A percentile compares a stretch with the other conserved stretches of the same genome.
These are phyloP conservation scores for Reticulascus tulasneorum DNA, from an alignment of 2,329 filamentous ascomycete species.

Conservation along the genomic window DNA sequence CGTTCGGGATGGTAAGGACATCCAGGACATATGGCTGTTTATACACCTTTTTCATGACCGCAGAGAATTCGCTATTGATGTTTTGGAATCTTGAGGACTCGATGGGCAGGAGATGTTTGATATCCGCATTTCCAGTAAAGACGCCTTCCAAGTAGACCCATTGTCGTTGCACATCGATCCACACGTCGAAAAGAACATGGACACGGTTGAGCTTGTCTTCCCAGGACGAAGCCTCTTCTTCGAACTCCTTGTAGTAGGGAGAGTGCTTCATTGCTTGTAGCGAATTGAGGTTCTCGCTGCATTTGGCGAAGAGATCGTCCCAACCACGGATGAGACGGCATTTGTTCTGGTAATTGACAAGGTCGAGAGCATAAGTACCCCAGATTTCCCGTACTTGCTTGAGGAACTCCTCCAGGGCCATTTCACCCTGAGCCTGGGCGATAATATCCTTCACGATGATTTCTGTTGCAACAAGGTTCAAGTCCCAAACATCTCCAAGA, in stretches of 20 bases:
- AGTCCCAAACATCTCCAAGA: slow-evolving; percentile 97
- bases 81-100: slow-evolving; percentile 97
- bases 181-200: slow-evolving; percentile 96
- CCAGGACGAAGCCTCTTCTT: slow-evolving; percentile 94
- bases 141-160: slow-evolving; percentile 99
- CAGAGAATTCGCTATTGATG: slow-evolving; percentile 97
- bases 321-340: slow-evolving; percentile 95
- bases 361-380: slow-evolving; percentile 90
- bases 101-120: slow-evolving; percentile 94
- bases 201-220: slow-evolving; percentile 97
- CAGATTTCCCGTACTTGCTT: slow-evolving; percentile 95
- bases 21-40: slow-evolving; percentile 94
- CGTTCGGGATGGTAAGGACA: slow-evolving; percentile 90
- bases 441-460: slow-evolving; percentile 89
- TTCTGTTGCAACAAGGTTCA: slow-evolving; percentile 86
- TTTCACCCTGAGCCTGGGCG: slow-evolving; percentile 91
- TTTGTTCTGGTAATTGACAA: slow-evolving; percentile 97
- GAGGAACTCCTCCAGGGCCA: slow-evolving; percentile 96
- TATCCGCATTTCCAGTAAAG: slow-evolving; percentile 97
- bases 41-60: slow-evolving; percentile 99
- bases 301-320: slow-evolving; percentile 98
- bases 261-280: slow-evolving; percentile 98
- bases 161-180: slow-evolving; percentile 99
- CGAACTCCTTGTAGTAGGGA: slow-evolving; percentile 98
- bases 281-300: slow-evolving; percentile 95